Percentiles rank a stretch among this genome's conserved stretches.
phyloP scores from a whole-genome alignment of 176 grass and related monocot genomes.

The Raddia guianensis region DNA sequence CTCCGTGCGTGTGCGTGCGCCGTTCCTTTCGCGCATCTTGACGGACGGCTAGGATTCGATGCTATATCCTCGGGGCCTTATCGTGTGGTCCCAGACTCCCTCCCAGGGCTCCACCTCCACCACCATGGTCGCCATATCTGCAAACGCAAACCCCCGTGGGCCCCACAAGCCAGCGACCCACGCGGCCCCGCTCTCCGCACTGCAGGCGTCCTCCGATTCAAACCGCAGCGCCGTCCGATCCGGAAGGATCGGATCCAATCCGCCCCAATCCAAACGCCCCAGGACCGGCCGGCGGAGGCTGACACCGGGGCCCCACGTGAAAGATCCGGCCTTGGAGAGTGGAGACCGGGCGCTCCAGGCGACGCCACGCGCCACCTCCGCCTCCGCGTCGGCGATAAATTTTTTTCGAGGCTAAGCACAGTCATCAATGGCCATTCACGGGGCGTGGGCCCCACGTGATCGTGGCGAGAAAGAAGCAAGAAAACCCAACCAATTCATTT shows the following conservation, averaged over 20 bases:
- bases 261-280: no score
- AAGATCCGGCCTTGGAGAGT: not conserved
- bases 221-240: no score
- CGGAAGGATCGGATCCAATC: no score
- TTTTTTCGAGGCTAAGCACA: slow-evolving; percentile 8
- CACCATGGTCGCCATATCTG: not conserved
- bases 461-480: not conserved
- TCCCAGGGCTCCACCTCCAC: not conserved
- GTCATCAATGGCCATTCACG: slow-evolving; percentile 37
- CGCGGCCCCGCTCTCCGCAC: accelerated
- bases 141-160: not conserved
- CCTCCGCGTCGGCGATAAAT: not conserved
- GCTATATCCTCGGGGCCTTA: not conserved
- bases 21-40: not conserved
- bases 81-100: not conserved
- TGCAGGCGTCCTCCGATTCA: no score
- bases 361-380: not conserved
- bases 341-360: not conserved
- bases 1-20: not conserved
- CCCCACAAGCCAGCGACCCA: not conserved
- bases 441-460: slow-evolving; percentile 34
- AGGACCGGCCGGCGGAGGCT: not conserved
- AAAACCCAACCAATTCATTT: not conserved
- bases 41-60: not conserved
- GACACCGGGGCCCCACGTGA: not conserved